Evolutionary conservation across 768 basidiomycete species (phyloP), one percentile per base, ranked within the genome.

Genomic region (Boletus pseudopeckii): DNA sequence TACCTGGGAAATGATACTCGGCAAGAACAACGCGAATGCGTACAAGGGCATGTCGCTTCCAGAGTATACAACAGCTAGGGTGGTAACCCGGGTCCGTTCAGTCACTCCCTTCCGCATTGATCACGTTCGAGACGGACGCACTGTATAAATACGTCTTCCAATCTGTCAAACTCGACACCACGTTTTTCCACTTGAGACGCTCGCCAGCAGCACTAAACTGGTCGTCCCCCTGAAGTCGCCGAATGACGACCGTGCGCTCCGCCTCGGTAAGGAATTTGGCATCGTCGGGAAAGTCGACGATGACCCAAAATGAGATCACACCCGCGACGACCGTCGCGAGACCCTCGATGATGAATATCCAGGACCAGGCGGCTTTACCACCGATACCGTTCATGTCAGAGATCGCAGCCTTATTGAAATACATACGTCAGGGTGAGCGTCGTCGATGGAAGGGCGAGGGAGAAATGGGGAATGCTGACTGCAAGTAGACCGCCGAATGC

Each of bases 281-380:
- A 1, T 82, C 87, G 60, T 91, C 87, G 4, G 90, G 89, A 71
- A 91, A 92, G 65, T 91, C 90, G 61, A 89, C 83, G 54, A 91
- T 81, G 63, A 91, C 81, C 78, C 80, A 91, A 72, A 83, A 90
- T 2, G 87, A 89, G 10, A 75, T 66, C 22, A 67, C 65, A 9
- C 85, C 86, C 6, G 84, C 86, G n/a, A 88, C 15, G 24, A 90
- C 75, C 1, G 89, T 90, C 14, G 72, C 73, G 34, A 90, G 70
- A 18, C 88, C 88, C 63, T 88, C 85, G 13, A 89, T 56, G 51
- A 88, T 87, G 78, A 90, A 87, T 63, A 88, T 87, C 86, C 86
- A 88, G 22, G 86, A 75, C 77, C 78, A 79, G 5, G 67, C 84
- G 14, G 84, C 75, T 62, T 83, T 86, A 10, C 84, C 84, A 7